phyloP scores from a whole-genome alignment of 495 filamentous ascomycete genomes.

The Hypoxylon fragiforme region DNA sequence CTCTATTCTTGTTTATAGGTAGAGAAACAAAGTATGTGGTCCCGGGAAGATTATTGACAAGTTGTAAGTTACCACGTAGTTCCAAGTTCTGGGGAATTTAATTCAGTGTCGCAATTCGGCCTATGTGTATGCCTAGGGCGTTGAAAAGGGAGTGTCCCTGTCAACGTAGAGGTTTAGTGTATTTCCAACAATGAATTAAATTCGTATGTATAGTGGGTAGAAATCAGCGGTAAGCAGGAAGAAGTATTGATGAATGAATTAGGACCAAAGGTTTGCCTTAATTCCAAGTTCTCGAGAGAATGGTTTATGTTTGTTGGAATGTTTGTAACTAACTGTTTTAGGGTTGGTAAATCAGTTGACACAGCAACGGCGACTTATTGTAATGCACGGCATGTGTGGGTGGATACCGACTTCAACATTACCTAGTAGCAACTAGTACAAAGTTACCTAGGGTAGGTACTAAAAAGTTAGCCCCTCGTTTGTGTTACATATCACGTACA shows the following conservation, averaged over 20 bases:
- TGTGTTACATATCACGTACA: not conserved
- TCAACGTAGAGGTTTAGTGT: slow-evolving; percentile 8
- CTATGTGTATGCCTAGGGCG: slow-evolving; percentile 17
- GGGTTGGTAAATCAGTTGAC: slow-evolving; percentile 19
- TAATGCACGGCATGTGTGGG: too few species aligned
- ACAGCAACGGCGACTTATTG: slow-evolving; percentile 19
- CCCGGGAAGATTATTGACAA: too few species aligned
- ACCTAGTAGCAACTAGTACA: too few species aligned
- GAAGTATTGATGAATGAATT: slow-evolving; percentile 7
- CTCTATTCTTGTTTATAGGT: too few species aligned
- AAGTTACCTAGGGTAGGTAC: not conserved
- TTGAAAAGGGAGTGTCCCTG: slow-evolving; percentile 12
- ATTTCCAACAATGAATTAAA: not conserved
- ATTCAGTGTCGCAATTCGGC: slow-evolving; percentile 13
- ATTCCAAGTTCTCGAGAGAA: slow-evolving; percentile 2
- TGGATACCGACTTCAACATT: too few species aligned
- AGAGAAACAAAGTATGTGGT: too few species aligned
- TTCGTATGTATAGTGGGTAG: slow-evolving; percentile 1
- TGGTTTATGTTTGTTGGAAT: slow-evolving; percentile 15
- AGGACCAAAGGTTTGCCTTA: slow-evolving; percentile 8
- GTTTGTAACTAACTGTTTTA: slow-evolving; percentile 27
- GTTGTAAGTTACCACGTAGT: not conserved
- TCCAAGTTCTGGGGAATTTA: not conserved
- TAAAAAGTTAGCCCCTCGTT: slow-evolving; percentile 13
- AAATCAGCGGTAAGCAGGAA: not conserved